Evolutionary conservation across 2,329 filamentous ascomycete species (phyloP), one percentile per base, ranked within the genome.

Genomic region (Fusarium nurragi): DNA sequence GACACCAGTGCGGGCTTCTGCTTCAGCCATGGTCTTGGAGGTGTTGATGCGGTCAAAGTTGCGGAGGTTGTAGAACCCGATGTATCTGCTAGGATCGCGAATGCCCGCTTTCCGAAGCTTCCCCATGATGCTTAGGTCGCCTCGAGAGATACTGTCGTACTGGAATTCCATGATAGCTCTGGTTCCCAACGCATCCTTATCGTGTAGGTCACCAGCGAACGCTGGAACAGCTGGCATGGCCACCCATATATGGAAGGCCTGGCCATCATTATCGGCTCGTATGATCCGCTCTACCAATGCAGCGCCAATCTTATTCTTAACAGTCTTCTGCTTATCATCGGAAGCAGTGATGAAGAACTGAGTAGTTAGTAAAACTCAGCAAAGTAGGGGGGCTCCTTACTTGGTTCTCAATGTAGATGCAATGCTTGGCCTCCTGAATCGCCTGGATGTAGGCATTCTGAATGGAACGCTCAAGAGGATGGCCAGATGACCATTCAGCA

Each of bases 151-250:
- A 48, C 87, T 90, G 71, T 87, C 83, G 77, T 95, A 94, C 74
- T 95, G 92, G 75, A 90, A 94, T 74, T 95, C 91, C 90, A 95
- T 94, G 71, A 96, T 94, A 6, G 91, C 92, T 32, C 92, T 83
- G 0, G 92, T 95, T 21, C 90, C 90, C 2, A 94, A 81, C 10
- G 90, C 88, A 21, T 86, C 88, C 49, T 94, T 89, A 0, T 84
- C 84, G 70, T 90, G 86, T 45, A 96, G 81, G 69, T 95, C 91
- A 6, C 92, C 92, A 3, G 92, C 90, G 72, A 96, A 96, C 3
- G 88, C 92, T 9, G 92, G 92, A 1, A 96, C 88, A 2, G 91
- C 86, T 1, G 92, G 92, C 77, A 95, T 95, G 57, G 90, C 79
- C 19, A 95, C 85, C 65, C 94, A 88, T 67, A 94, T 84, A 65